Percentiles rank a stretch among this genome's conserved stretches.
Evolutionary conservation across 2,329 filamentous ascomycete species (phyloP).

Genomic region (Grosmannia huntii): DNA sequence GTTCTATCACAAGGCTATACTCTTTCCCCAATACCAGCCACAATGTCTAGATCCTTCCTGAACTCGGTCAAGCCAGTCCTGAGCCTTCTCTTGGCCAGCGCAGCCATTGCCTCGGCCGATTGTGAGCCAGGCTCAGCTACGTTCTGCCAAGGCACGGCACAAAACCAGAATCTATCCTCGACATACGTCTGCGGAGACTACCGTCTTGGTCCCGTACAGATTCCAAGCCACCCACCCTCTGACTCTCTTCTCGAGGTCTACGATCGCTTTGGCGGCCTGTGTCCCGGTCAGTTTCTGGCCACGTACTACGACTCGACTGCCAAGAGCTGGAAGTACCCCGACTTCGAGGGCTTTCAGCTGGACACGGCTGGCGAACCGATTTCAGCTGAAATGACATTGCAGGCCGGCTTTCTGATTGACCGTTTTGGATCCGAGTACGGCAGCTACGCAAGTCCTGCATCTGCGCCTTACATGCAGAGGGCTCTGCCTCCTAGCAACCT

Average conservation of each 20-base stretch:
- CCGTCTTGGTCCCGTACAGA: constrained; percentile 22
- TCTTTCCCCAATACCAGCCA: background rate
- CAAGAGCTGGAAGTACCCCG: constrained; percentile 24
- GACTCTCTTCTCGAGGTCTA: constrained; percentile 17
- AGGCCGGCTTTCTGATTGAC: constrained; percentile 29
- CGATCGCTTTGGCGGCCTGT: constrained; percentile 25
- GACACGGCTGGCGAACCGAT: constrained; percentile 23
- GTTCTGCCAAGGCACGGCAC: constrained; percentile 21
- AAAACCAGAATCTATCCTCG: constrained; percentile 12
- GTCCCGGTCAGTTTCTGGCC: constrained; percentile 26
- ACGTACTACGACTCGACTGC: constrained; percentile 18
- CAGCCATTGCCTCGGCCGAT: background rate
- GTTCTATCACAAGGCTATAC: background rate
- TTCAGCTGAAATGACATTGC: constrained; percentile 26
- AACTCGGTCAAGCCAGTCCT: background rate
- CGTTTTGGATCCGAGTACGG: constrained; percentile 34
- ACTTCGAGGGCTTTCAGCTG: constrained; percentile 27
- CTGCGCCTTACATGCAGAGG: constrained; percentile 32
- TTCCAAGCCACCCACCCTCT: constrained; percentile 21
- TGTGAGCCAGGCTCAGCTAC: constrained; percentile 1
- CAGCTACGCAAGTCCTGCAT: constrained; percentile 27
- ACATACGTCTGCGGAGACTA: constrained; percentile 25
- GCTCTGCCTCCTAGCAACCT: constrained; percentile 33
- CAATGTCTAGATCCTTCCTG: background rate
- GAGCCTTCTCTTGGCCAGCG: background rate